A percentile compares a stretch with the other conserved stretches of the same genome.
Evolutionary conservation across 2,329 filamentous ascomycete genomes (phyloP).

Genomic region (Aspergillus ruber): DNA sequence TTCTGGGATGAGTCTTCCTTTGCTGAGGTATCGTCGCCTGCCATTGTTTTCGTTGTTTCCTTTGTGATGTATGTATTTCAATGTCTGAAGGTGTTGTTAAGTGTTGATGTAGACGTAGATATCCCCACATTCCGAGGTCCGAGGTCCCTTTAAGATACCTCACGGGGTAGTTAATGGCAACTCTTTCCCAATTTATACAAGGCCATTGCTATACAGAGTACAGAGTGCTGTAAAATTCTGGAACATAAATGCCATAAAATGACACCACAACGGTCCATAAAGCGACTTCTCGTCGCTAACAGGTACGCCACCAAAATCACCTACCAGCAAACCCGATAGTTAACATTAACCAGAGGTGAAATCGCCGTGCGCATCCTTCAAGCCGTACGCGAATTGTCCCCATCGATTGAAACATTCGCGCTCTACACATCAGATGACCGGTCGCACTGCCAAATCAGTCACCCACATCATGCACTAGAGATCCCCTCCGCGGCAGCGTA

Average conservation of each 20-base stretch:
- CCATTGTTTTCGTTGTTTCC: slow-evolving; percentile 2
- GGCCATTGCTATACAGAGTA: too few species aligned
- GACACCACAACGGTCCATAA: slow-evolving; percentile 33
- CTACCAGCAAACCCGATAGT: background rate
- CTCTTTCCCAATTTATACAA: too few species aligned
- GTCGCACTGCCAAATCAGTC: slow-evolving; percentile 46
- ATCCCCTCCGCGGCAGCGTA: slow-evolving; percentile 49
- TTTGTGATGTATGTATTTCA: background rate
- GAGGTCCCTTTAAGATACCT: too few species aligned
- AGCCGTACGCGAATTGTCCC: slow-evolving; percentile 51
- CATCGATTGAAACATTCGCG: slow-evolving; percentile 47
- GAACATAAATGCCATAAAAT: background rate
- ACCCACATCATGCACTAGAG: slow-evolving; percentile 44
- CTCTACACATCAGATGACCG: slow-evolving; percentile 52
- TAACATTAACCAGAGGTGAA: slow-evolving; percentile 47
- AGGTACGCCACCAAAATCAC: slow-evolving; percentile 29
- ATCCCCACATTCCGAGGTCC: slow-evolving; percentile 6
- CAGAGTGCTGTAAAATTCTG: too few species aligned
- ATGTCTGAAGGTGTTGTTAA: background rate
- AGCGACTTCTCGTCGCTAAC: slow-evolving; percentile 49
- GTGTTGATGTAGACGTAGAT: background rate
- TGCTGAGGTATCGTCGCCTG: slow-evolving; percentile 8
- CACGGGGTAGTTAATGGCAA: background rate
- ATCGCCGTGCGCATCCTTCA: slow-evolving; percentile 57
- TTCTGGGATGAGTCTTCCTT: slow-evolving; percentile 3